phyloP scores from a whole-genome alignment of 192 early-diverging fungal species.

The Chytriomyces hyalinus region DNA sequence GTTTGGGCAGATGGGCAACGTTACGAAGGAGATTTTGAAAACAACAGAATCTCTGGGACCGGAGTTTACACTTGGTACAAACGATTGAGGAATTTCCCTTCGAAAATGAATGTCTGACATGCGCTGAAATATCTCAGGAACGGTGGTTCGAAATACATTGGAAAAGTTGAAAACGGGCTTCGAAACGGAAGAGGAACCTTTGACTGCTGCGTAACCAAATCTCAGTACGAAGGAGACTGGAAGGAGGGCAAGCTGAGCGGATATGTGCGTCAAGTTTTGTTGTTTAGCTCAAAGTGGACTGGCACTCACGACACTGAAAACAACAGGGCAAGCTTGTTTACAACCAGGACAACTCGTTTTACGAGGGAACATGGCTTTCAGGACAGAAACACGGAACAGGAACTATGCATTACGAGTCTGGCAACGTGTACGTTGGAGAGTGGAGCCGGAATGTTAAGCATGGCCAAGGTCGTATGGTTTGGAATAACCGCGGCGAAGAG shows the following conservation, averaged over 20 bases:
- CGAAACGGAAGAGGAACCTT: slow-evolving; percentile 53
- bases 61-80: slow-evolving; percentile 55
- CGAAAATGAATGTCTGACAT: background rate
- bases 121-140: slow-evolving; percentile 37
- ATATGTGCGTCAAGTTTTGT: slow-evolving; percentile 18
- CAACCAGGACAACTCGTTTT: slow-evolving; percentile 28
- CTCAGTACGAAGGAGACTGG: slow-evolving; percentile 55
- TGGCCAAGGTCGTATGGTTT: slow-evolving; percentile 56
- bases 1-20: slow-evolving; percentile 50
- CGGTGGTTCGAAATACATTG: slow-evolving; percentile 51
- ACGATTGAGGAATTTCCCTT: slow-evolving; percentile 1
- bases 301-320: background rate
- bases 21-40: slow-evolving; percentile 53
- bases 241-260: slow-evolving; percentile 50
- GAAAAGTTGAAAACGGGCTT: slow-evolving; percentile 52
- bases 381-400: slow-evolving; percentile 57
- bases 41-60: slow-evolving; percentile 51
- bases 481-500: slow-evolving; percentile 50
- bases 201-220: slow-evolving; percentile 4
- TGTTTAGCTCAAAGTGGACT: background rate
- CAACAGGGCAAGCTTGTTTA: slow-evolving; percentile 43
- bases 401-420: slow-evolving; percentile 56
- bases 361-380: slow-evolving; percentile 50
- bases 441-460: slow-evolving; percentile 57
- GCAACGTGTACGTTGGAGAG: slow-evolving; percentile 60